Evolutionary conservation across 2,329 filamentous ascomycete genomes (phyloP), one percentile per base, ranked within the genome.

Genomic region (Zasmidium citrigriseum): DNA sequence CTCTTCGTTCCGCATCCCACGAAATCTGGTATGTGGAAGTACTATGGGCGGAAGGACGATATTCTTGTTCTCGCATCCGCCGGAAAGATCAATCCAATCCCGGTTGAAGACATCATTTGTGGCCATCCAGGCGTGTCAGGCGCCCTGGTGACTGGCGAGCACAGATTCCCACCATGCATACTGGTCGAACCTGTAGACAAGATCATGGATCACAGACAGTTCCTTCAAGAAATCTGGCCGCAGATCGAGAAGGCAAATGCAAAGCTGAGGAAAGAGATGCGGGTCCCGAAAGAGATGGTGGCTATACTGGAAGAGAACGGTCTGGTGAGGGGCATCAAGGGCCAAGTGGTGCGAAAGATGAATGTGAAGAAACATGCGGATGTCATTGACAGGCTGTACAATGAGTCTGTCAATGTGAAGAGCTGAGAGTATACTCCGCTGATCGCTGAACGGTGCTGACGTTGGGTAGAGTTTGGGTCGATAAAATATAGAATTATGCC

Each of bases 1-100:
- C 51, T 53, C n/a, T 53, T 25, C 51, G 22, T 46, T 11, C 51
- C n/a, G 4, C 51, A 53, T n/a, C 51, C 51, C 14, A n/a, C 34
- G 14, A 53, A 46, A n/a, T 4, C 20, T 5, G 34, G 18, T n/a
- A 23, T 53, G 14, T 53, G 51, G 51, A 45, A 53, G n/a, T 53
- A 46, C 51, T 20, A 44, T 9, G 51, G 51, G n/a, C 29, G 51
- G 11, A 53, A 20, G 20, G 51, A 53, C 34, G 34, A 53, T 25
- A 18, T 53, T 18, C 20, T 53, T 1, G 51, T 46, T 14, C 20
- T 53, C 14, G 51, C 51, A 23, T 34, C 44, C 18, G 51, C 34
- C 29, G 34, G 41, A 4, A 46, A 53, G 21, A 4, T 53, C 9
- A 53, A 46, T 22, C 51, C 51, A 3, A 53, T 46, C 10, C 51